These are phyloP conservation scores for Jatropha podagrica DNA, from an alignment of 441 rosid genomes.

Conservation along the genomic window DNA sequence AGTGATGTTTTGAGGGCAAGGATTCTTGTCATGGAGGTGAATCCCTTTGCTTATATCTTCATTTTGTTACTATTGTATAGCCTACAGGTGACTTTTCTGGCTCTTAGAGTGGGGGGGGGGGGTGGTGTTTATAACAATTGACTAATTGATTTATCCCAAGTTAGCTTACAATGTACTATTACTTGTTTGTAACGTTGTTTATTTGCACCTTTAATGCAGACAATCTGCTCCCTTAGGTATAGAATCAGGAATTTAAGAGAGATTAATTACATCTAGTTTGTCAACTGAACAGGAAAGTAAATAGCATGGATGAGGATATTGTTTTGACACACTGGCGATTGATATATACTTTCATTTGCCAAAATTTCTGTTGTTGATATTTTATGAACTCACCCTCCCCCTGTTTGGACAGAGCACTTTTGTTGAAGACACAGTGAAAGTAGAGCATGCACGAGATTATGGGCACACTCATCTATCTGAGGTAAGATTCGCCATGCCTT, in stretches of 20 bases:
- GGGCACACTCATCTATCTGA: conserved; percentile 86
- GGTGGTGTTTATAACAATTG: no score
- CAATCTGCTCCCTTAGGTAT: not conserved
- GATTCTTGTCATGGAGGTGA: conserved; percentile 88
- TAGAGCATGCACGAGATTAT: conserved; percentile 89
- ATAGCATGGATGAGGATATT: not conserved
- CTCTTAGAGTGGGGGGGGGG: not conserved
- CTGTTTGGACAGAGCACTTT: conserved; percentile 67
- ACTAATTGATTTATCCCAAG: not conserved
- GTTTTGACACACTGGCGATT: not conserved
- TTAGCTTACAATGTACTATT: not conserved
- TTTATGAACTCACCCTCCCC: not conserved
- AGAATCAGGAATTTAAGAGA: not conserved
- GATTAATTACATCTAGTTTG: not conserved
- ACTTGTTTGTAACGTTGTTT: not conserved
- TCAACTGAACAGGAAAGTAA: not conserved
- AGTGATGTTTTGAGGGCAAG: conserved; percentile 74
- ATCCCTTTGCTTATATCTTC: conserved; percentile 12
- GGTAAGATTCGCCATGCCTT: conserved; percentile 37
- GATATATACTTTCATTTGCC: not conserved
- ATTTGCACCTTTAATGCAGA: not conserved
- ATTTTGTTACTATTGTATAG: not conserved
- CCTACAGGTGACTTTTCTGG: not conserved
- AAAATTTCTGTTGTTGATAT: not conserved
- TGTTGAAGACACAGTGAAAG: conserved; percentile 56